A percentile compares a stretch with the other conserved stretches of the same genome.
phyloP scores from a whole-genome alignment of 2,329 filamentous ascomycete genomes.

The Cladosporium cucumerinum region DNA sequence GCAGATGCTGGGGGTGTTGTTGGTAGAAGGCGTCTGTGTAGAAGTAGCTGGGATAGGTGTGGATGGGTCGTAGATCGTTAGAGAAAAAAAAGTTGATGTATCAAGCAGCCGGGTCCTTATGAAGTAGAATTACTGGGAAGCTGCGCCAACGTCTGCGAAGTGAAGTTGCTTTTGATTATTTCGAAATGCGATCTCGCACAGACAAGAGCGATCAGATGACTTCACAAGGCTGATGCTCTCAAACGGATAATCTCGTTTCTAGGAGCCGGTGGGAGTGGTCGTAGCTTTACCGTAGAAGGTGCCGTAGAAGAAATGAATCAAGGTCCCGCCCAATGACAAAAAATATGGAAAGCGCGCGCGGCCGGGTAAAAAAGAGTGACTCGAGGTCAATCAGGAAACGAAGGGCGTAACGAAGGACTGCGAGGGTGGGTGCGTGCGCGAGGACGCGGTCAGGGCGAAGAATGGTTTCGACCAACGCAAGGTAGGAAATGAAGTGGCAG shows the following conservation, averaged over 20 bases:
- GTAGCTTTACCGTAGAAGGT: slow-evolving; percentile 18
- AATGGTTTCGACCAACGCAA: slow-evolving; percentile 14
- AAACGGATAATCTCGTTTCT: slow-evolving; percentile 8
- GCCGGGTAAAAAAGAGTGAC: slow-evolving; percentile 21
- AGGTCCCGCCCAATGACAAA: slow-evolving; percentile 13
- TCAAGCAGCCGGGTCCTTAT: slow-evolving; percentile 6
- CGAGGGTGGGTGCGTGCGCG: slow-evolving; percentile 9
- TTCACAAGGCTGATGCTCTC: slow-evolving; percentile 5
- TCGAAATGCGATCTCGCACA: slow-evolving; percentile 11
- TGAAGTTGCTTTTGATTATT: slow-evolving; percentile 14
- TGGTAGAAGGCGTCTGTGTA: not conserved
- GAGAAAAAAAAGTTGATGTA: not conserved
- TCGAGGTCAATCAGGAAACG: slow-evolving; percentile 22
- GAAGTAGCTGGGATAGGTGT: not conserved
- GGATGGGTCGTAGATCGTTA: slow-evolving; percentile 15
- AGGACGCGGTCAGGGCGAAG: slow-evolving; percentile 1
- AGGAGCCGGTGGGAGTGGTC: slow-evolving; percentile 5
- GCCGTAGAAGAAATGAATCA: slow-evolving; percentile 19
- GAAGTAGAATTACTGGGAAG: slow-evolving; percentile 2
- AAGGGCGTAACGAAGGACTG: slow-evolving; percentile 23
- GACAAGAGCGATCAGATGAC: slow-evolving; percentile 5
- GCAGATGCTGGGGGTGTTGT: slow-evolving; percentile 9
- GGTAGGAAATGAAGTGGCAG: slow-evolving; percentile 13
- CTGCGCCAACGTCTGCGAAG: slow-evolving; percentile 3
- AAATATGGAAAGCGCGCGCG: slow-evolving; percentile 13